These are phyloP conservation scores for Claviceps sp. DNA, from an alignment of 2,329 filamentous ascomycete genomes.

Conservation along the genomic window DNA sequence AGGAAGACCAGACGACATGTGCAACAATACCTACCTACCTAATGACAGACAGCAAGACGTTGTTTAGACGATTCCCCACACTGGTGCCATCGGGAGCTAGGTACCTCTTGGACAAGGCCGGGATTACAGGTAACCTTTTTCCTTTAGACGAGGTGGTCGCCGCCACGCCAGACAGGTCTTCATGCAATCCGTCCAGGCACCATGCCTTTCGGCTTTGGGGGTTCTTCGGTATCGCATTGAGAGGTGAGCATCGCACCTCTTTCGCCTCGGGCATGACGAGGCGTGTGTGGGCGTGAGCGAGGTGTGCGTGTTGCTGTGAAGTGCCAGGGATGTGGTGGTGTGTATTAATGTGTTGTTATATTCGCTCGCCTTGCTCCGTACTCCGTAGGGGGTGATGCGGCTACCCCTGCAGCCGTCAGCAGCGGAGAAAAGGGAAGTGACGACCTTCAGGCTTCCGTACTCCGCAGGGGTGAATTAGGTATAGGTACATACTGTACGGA, in stretches of 20 bases:
- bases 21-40: background rate
- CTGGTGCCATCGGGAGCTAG: constrained; percentile 6
- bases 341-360: too few species aligned
- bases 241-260: background rate
- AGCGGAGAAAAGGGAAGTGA: background rate
- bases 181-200: background rate
- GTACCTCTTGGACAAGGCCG: background rate
- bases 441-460: too few species aligned
- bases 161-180: background rate
- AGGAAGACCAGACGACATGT: background rate
- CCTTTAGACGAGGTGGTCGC: background rate
- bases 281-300: background rate
- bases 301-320: too few species aligned
- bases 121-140: background rate
- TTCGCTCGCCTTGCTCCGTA: too few species aligned
- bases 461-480: too few species aligned
- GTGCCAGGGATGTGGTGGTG: too few species aligned
- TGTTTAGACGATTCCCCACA: constrained; percentile 1
- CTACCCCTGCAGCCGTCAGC: background rate
- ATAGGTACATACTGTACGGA: too few species aligned
- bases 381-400: too few species aligned
- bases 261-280: background rate
- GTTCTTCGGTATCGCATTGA: constrained; percentile 7
- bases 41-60: too few species aligned
- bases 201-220: constrained; percentile 5